A percentile compares a stretch with the other conserved stretches of the same genome.
Conservation (phyloP, 768 basidiomycete genomes). For the Leccinum uliginosum region DNA sequence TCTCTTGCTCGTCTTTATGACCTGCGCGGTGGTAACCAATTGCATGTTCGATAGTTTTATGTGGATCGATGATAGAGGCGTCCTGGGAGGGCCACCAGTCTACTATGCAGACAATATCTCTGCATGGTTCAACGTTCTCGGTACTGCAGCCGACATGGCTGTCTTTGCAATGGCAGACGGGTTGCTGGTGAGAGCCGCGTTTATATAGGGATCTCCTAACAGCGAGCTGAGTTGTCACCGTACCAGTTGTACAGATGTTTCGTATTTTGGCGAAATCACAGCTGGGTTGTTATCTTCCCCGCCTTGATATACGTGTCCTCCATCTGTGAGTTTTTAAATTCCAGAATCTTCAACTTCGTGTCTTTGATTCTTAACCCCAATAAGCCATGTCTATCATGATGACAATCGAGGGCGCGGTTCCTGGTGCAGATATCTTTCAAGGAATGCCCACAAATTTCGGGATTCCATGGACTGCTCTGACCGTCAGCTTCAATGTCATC, state of each 20-base stretch:
- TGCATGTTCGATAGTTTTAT: background rate
- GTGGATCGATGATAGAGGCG: background rate
- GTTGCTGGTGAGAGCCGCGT: background rate
- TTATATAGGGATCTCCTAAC: background rate
- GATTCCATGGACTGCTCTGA: background rate
- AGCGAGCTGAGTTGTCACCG: background rate
- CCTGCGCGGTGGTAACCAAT: background rate
- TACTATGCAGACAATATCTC: background rate
- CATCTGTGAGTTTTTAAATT: background rate
- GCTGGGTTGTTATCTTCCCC: background rate
- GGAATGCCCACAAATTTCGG: background rate
- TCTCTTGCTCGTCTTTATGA: background rate
- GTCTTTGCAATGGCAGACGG: background rate
- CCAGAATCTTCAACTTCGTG: background rate
- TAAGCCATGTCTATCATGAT: background rate
- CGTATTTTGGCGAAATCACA: background rate
- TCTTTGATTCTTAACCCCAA: background rate
- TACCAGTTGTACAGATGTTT: background rate
- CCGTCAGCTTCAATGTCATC: background rate
- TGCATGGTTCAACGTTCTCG: background rate
- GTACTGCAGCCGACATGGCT: background rate
- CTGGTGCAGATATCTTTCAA: background rate
- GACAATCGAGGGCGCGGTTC: background rate
- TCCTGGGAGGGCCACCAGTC: background rate
- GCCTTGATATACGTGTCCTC: background rate